Percentiles rank a stretch among this genome's conserved stretches.
Evolutionary conservation across 2,329 filamentous ascomycete genomes (phyloP).

Genomic region (Esteya vermicola): DNA sequence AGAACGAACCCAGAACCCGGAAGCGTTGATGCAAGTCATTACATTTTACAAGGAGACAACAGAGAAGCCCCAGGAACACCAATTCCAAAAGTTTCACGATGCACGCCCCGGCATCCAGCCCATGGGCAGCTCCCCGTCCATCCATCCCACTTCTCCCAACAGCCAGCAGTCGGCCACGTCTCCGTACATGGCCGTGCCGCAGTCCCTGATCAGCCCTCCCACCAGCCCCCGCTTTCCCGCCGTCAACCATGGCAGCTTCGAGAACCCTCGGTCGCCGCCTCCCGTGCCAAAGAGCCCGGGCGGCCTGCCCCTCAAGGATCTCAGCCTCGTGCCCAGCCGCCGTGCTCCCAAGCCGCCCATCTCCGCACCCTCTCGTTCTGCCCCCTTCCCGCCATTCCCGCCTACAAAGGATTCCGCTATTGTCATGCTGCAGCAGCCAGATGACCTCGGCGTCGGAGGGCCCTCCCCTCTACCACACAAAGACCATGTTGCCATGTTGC

Average conservation of each 20-base stretch:
- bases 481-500: conserved; percentile 44
- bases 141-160: conserved; percentile 21
- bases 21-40: conserved; percentile 90
- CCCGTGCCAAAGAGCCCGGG: conserved; percentile 57
- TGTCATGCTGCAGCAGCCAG: conserved; percentile 41
- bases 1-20: conserved; percentile 88
- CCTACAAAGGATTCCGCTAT: conserved; percentile 47
- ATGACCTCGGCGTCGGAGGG: conserved; percentile 35
- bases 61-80: conserved; percentile 65
- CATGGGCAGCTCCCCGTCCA: conserved; percentile 27
- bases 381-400: conserved; percentile 40
- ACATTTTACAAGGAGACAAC: conserved; percentile 95
- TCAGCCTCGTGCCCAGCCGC: conserved; percentile 61
- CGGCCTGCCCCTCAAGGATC: conserved; percentile 33
- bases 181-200: conserved; percentile 41
- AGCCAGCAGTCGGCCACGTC: conserved; percentile 29
- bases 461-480: conserved; percentile 26
- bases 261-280: conserved; percentile 87
- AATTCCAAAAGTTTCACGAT: conserved; percentile 90
- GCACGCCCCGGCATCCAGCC: conserved; percentile 42
- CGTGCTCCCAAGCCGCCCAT: conserved; percentile 80
- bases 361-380: conserved; percentile 40
- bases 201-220: conserved; percentile 60
- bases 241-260: conserved; percentile 85
- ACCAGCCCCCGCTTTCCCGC: conserved; percentile 73